Evolutionary conservation across 2,329 filamentous ascomycete genomes (phyloP).

Genomic region (Pseudovirgaria hyperparasitica): DNA sequence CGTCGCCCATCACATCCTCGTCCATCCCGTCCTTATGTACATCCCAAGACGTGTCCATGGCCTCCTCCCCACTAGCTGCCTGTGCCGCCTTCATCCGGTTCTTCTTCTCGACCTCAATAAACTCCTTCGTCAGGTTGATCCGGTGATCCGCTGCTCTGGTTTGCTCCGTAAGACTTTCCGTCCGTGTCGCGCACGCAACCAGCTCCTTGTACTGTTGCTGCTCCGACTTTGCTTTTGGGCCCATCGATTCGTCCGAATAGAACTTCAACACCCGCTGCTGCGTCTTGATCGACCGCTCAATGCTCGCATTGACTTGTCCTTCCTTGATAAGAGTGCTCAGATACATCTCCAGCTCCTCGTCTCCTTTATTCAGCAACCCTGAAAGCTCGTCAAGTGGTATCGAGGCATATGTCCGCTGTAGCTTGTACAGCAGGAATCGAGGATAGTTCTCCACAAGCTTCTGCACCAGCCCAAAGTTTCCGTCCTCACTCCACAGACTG

Average conservation of each 20-base stretch:
- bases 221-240: constrained; percentile 25
- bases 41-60: constrained; percentile 24
- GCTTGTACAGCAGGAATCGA: constrained; percentile 59
- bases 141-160: constrained; percentile 42
- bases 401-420: constrained; percentile 60
- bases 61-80: constrained; percentile 15
- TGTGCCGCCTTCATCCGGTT: constrained; percentile 26
- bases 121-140: constrained; percentile 46
- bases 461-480: constrained; percentile 57
- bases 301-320: constrained; percentile 36
- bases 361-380: constrained; percentile 35
- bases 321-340: constrained; percentile 39
- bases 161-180: constrained; percentile 37
- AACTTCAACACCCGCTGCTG: constrained; percentile 41
- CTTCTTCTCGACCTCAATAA: constrained; percentile 40
- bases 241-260: constrained; percentile 24
- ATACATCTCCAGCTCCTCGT: constrained; percentile 40
- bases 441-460: constrained; percentile 61
- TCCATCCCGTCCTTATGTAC: constrained; percentile 18
- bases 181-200: constrained; percentile 35
- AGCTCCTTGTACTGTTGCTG: constrained; percentile 32
- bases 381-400: constrained; percentile 44
- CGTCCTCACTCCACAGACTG: constrained; percentile 38
- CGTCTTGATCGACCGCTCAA: constrained; percentile 30
- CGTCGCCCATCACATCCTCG: constrained; percentile 26